Conservation (phyloP, 1,284 basidiomycete genomes). For the Fomitopsis schrenkii region DNA sequence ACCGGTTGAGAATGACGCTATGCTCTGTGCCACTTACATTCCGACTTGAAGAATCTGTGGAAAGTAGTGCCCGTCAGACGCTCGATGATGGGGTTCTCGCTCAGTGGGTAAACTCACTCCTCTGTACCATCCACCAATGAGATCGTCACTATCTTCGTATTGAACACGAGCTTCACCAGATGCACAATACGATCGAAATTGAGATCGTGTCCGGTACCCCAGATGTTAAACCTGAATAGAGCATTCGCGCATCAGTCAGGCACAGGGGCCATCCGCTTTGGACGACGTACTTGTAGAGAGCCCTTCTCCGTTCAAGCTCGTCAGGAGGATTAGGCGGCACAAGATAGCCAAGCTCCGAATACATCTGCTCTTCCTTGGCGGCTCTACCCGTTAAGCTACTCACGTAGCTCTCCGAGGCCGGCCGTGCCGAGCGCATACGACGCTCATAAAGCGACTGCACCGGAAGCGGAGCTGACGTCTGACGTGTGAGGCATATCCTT, state of each 20-base stretch:
- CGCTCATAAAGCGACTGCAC: conserved; percentile 36
- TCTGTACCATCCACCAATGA: conserved; percentile 79
- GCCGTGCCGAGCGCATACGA: conserved; percentile 34
- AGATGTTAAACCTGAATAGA: conserved; percentile 71
- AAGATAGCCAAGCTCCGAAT: conserved; percentile 63
- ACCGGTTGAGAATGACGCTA: conserved; percentile 7
- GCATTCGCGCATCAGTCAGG: conserved; percentile 2
- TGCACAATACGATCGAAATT: conserved; percentile 92
- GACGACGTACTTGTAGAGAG: conserved; percentile 68
- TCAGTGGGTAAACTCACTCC: conserved; percentile 45
- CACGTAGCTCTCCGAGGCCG: conserved; percentile 31
- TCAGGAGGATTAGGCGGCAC: conserved; percentile 78
- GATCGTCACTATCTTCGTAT: conserved; percentile 81
- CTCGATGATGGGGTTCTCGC: conserved; percentile 2
- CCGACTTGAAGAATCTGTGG: conserved; percentile 76
- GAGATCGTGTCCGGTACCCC: conserved; percentile 78
- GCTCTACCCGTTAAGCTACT: conserved; percentile 39
- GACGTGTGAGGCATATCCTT: conserved; percentile 51
- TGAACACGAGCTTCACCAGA: conserved; percentile 91
- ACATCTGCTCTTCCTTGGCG: conserved; percentile 61
- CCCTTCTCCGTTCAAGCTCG: conserved; percentile 75
- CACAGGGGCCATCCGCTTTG: not conserved
- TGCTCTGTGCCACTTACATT: conserved; percentile 47
- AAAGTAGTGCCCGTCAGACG: not conserved
- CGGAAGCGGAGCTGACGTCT: conserved; percentile 57